Conservation (phyloP, 768 basidiomycete species). For the Candolleomyces eurysporus region DNA sequence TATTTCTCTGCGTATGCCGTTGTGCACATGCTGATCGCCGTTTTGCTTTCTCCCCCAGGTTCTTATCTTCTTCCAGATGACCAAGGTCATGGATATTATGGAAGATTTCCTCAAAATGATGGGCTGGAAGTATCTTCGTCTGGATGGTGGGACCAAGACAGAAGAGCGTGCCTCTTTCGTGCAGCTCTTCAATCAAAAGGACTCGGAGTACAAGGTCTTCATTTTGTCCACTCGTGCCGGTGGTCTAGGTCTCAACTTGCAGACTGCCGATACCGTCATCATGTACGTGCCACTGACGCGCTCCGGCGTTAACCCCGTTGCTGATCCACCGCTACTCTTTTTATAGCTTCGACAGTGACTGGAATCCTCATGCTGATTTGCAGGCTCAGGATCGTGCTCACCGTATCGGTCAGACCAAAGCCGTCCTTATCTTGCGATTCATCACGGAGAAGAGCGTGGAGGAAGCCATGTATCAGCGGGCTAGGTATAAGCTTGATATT, state of each 20-base stretch:
- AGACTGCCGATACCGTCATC: slow-evolving; percentile 95
- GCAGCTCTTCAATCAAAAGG: slow-evolving; percentile 82
- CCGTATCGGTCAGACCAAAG: slow-evolving; percentile 99
- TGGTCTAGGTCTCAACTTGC: slow-evolving; percentile 91
- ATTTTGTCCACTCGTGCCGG: slow-evolving; percentile 93
- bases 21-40: slow-evolving; percentile 1
- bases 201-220: slow-evolving; percentile 88
- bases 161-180: slow-evolving; percentile 91
- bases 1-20: background rate
- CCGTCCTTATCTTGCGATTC: slow-evolving; percentile 93
- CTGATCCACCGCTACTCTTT: slow-evolving; percentile 11
- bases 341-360: slow-evolving; percentile 75
- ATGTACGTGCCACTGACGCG: slow-evolving; percentile 54
- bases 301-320: background rate
- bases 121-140: slow-evolving; percentile 82
- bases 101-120: slow-evolving; percentile 91
- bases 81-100: slow-evolving; percentile 98
- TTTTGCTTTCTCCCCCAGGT: slow-evolving; percentile 46
- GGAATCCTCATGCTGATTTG: slow-evolving; percentile 98
- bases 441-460: slow-evolving; percentile 98
- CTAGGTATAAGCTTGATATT: slow-evolving; percentile 94
- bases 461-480: slow-evolving; percentile 95
- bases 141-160: slow-evolving; percentile 97
- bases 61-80: slow-evolving; percentile 99
- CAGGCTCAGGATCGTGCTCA: slow-evolving; percentile 99